These are phyloP conservation scores for Coemansia sp. DNA, from an alignment of 192 early-diverging fungal genomes.

Conservation along the genomic window DNA sequence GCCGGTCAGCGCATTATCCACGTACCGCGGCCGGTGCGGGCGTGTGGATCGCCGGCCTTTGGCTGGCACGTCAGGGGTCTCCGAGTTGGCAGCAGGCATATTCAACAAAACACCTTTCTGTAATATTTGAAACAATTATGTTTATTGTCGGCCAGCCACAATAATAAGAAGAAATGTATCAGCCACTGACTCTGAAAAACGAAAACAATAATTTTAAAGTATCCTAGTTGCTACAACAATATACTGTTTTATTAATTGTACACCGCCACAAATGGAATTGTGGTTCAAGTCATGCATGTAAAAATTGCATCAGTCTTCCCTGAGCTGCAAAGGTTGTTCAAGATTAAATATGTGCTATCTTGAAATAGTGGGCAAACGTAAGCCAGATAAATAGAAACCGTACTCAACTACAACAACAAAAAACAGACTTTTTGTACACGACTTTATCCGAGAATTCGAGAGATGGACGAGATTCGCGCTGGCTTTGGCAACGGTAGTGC, in stretches of 20 bases:
- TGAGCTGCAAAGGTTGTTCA: too few relatives aligned
- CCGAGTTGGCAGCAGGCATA: background rate
- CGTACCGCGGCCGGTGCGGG: conserved; percentile 31
- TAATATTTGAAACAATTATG: background rate
- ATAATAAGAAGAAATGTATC: background rate
- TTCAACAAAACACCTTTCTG: background rate
- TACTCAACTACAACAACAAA: background rate
- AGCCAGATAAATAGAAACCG: conserved; percentile 31
- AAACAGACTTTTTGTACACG: conserved; percentile 20
- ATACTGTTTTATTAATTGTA: background rate
- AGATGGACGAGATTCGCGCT: conserved; percentile 25
- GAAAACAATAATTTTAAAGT: background rate
- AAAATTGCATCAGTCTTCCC: too few relatives aligned
- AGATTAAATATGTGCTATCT: too few relatives aligned
- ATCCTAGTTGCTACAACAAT: background rate
- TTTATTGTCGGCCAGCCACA: background rate
- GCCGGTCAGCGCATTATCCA: conserved; percentile 39
- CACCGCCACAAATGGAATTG: background rate
- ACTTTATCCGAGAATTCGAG: conserved; percentile 25
- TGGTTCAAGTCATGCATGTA: conserved; percentile 7
- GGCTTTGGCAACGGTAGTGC: conserved; percentile 6
- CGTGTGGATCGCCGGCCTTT: conserved; percentile 33
- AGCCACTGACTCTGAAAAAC: background rate
- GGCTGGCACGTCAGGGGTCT: background rate
- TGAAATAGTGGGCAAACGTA: conserved; percentile 2